Conservation (phyloP, 345 rosid species). For the Brassica napus region Da-Ae NC_063436.1:2967501-2968000, state of each 20-base stretch:
- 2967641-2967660: background rate
- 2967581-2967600: conserved; percentile 56
- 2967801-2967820: background rate
- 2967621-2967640: conserved; percentile 48
- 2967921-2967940: conserved; percentile 14
- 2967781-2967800: conserved; percentile 7
- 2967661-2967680: background rate
- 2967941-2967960: conserved; percentile 92
- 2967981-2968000: conserved; percentile 87
- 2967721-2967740: conserved; percentile 73
- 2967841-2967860: background rate
- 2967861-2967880: background rate
- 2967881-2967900: conserved; percentile 13
- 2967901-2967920: conserved; percentile 3
- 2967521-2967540: conserved; percentile 42
- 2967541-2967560: conserved; percentile 25
- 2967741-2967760: conserved; percentile 68
- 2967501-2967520: conserved; percentile 38
- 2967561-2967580: conserved; percentile 48
- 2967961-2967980: conserved; percentile 87
- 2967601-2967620: conserved; percentile 70
- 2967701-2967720: conserved; percentile 67
- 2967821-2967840: background rate
- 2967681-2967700: conserved; percentile 47
- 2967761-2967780: conserved; percentile 86